A percentile compares a stretch with the other conserved stretches of the same genome.
Conservation (phyloP, 345 rosid species). For the Jatropha curcas region DNA sequence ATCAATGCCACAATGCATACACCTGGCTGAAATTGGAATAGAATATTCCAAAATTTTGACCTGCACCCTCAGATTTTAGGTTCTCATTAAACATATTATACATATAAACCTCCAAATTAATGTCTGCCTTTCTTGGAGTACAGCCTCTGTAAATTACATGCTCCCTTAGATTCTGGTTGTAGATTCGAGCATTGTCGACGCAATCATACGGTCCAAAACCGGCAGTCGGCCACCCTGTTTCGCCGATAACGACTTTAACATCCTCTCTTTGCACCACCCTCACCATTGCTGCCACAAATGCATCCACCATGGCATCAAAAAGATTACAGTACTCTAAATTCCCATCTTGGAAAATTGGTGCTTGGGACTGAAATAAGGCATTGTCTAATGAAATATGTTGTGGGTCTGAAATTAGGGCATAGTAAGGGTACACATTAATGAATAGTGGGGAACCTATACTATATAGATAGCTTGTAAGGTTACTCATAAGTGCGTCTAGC, state of each 20-base stretch:
- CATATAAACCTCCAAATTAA: conserved; percentile 27
- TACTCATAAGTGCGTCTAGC: conserved; percentile 11
- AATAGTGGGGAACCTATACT: conserved; percentile 18
- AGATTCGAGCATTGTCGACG: conserved; percentile 7
- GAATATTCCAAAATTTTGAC: conserved; percentile 30
- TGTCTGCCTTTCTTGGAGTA: conserved; percentile 21
- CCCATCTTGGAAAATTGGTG: conserved; percentile 11
- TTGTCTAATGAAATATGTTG: conserved; percentile 11
- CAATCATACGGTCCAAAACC: conserved; percentile 6
- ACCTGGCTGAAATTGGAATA: conserved; percentile 22
- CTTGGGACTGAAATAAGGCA: conserved; percentile 19
- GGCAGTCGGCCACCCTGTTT: conserved; percentile 10
- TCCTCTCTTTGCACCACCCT: conserved; percentile 15
- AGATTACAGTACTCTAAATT: conserved; percentile 15
- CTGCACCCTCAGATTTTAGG: conserved; percentile 1
- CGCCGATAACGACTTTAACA: conserved; percentile 20
- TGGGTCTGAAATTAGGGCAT: conserved; percentile 16
- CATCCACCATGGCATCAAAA: conserved; percentile 31
- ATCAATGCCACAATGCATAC: conserved; percentile 29
- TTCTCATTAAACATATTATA: conserved; percentile 35
- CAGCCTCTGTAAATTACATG: conserved; percentile 10
- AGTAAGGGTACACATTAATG: conserved; percentile 22
- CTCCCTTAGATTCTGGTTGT: background rate
- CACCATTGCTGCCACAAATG: conserved; percentile 27
- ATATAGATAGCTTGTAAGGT: conserved; percentile 2